These are phyloP conservation scores for Talaromyces sp. DNA, from an alignment of 2,329 filamentous ascomycete genomes.

Conservation along the genomic window DNA sequence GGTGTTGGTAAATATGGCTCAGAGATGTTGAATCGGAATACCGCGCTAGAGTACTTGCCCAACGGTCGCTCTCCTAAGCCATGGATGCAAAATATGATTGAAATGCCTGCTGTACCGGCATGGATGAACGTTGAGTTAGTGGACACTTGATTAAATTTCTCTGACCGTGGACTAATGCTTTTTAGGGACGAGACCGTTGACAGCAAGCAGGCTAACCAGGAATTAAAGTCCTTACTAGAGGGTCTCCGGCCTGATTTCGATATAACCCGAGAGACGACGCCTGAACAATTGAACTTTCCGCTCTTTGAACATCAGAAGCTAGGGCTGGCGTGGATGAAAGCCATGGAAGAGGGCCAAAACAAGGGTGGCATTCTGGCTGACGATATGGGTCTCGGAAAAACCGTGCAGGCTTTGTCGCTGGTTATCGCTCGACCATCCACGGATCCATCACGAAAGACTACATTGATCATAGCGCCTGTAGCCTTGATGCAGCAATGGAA, in stretches of 20 bases:
- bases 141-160: background rate
- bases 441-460: conserved; percentile 63
- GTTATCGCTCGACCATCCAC: conserved; percentile 66
- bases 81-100: background rate
- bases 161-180: conserved; percentile 15
- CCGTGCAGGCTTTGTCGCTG: conserved; percentile 75
- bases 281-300: conserved; percentile 62
- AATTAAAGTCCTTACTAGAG: conserved; percentile 66
- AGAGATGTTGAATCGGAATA: background rate
- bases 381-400: conserved; percentile 83
- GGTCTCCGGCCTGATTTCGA: conserved; percentile 73
- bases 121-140: conserved; percentile 5
- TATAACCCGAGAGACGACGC: conserved; percentile 64
- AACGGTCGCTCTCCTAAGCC: background rate
- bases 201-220: conserved; percentile 56
- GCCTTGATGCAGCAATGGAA: conserved; percentile 82
- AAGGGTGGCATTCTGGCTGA: conserved; percentile 76
- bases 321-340: conserved; percentile 71
- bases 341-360: conserved; percentile 66
- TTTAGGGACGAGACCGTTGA: conserved; percentile 35
- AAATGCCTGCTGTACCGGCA: background rate
- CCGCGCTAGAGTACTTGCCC: background rate
- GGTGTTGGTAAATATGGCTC: background rate
- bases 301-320: conserved; percentile 81
- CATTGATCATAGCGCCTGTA: conserved; percentile 77